Base-by-base conservation (phyloP, 164 flowering plant species). In the Piper longum region DNA sequence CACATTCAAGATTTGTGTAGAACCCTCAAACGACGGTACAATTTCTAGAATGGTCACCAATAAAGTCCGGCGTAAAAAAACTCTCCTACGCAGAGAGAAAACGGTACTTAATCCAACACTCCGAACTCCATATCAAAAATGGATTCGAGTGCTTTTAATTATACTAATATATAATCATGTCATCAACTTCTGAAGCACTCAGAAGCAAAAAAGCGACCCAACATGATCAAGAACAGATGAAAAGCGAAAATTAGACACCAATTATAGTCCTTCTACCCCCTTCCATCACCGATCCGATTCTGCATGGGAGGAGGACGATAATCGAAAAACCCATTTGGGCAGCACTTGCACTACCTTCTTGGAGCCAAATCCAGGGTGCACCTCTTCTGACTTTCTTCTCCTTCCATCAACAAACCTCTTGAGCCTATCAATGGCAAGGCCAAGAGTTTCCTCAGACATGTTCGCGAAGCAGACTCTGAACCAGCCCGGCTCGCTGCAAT, bases 401-500 rank as follows among this genome's bases (percentile, higher is more conserved):
- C 57, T 61, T 4, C 59, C 44, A 2, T 16, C 54, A 17, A 80
- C 83, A 48, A 83, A 87, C 0, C 66, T 55, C 66, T 77, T 75
- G 11, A 89, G 63, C 4, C 97, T 63, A 48, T 67, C 60, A 73
- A 92, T 69, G 19, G 97, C 76, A 12, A 84, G 59, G n/a, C 78
- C 61, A 11, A 92, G 67, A 0, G 88, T 82, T 4, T 83, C 80
- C 55, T 86, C 81, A 1, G 86, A 73, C 87, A 92, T 80, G 72
- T 89, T 89, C 0, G 98, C 96, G 62, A 89, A 92, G 71, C 98
- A 92, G 0, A 88, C 78, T 3, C 98, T 74, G 52, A 89, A 87
- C 98, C 98, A 92, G 0, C 98, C 98, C 0, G 97, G 97, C 64
- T 92, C 97, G 7, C 69, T 39, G 71, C 98, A 92, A 69, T 92